phyloP scores from a whole-genome alignment of 305 asterid genomes.

The Caryopteris hybrid region DNA sequence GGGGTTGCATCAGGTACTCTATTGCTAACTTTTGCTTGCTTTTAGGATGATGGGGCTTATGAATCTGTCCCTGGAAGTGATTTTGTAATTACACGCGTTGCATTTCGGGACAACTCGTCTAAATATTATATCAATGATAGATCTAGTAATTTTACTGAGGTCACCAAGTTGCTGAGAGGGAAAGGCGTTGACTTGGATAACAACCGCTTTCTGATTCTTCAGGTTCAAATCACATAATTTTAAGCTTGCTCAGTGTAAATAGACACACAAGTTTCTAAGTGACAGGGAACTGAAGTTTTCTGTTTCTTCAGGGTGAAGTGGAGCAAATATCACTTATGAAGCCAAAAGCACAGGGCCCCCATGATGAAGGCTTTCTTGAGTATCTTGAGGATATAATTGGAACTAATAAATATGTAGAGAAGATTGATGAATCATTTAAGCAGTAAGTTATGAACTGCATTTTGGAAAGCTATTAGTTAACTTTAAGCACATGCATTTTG shows the following conservation, averaged over 20 bases:
- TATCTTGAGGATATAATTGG: slow-evolving; percentile 98
- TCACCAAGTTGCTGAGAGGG: slow-evolving; percentile 83
- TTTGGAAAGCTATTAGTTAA: not conserved
- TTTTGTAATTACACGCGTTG: slow-evolving; percentile 76
- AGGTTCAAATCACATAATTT: slow-evolving; percentile 38
- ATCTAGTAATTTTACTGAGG: slow-evolving; percentile 87
- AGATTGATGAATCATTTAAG: slow-evolving; percentile 86
- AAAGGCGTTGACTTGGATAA: slow-evolving; percentile 97
- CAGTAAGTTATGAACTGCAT: slow-evolving; percentile 46
- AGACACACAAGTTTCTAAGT: not conserved
- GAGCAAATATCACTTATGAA: slow-evolving; percentile 98
- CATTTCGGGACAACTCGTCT: slow-evolving; percentile 88
- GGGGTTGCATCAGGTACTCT: not conserved
- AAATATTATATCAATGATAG: slow-evolving; percentile 72
- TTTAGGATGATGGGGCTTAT: slow-evolving; percentile 75
- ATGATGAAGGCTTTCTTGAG: slow-evolving; percentile 97
- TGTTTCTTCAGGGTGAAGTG: slow-evolving; percentile 84
- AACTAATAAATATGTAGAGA: slow-evolving; percentile 87
- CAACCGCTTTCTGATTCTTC: slow-evolving; percentile 94
- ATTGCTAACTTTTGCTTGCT: slow-evolving; percentile 12
- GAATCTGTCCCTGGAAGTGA: slow-evolving; percentile 86
- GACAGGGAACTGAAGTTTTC: not conserved
- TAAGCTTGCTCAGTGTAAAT: not conserved
- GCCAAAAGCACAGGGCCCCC: slow-evolving; percentile 98
- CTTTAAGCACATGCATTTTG: not conserved